Base-by-base conservation (phyloP, 495 filamentous ascomycete species). In the Penicillium cosmopolitanum region DNA sequence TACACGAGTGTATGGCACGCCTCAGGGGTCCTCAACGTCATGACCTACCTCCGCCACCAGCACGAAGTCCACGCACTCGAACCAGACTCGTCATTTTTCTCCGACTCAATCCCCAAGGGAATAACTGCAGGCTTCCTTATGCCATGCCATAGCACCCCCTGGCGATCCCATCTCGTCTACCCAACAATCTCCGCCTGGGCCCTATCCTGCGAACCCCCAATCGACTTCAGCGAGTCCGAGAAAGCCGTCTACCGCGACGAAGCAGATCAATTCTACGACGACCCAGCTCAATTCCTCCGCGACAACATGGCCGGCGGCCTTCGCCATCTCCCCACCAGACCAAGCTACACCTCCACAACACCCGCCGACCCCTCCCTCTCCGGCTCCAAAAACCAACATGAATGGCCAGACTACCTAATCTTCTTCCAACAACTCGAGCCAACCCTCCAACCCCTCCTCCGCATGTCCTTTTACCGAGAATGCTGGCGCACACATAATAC, bases 81-180 rank as follows among this genome's bases (percentile, higher is more conserved):
- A 48, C 55, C 58, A 51, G 42, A 34, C 34, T 36, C 19, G 58
- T 18, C 44, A 3, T 53, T 40, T 15, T 47, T 23, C 10, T 18
- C 52, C 19, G 21, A 6, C 47, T 21, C 34, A 7, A 7, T 52
- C 0, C 28, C 50, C 8, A 18, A 60, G 1, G 70, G 68, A 33
- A 86, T 88, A 31, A 92, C 91, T 38, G 88, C 86, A 7, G 91
- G 88, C 4, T 97, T 98, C 74, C 82, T 98, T n/a, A 96, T 95
- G 82, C 95, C 96, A 15, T 98, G 95, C 74, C 96, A 98, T 78
- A 90, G 89, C 63, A 97, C 93, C 9, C 94, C 95, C n/a, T 98
- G 95, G 96, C 89, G 92, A 57, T 90, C 88, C 6, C 91, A 93
- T 67, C 82, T 98, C 34, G 80, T 93, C 40, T 82, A 91, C 65